Conservation (phyloP, 768 basidiomycete genomes). For the Lentinula boryana region DNA sequence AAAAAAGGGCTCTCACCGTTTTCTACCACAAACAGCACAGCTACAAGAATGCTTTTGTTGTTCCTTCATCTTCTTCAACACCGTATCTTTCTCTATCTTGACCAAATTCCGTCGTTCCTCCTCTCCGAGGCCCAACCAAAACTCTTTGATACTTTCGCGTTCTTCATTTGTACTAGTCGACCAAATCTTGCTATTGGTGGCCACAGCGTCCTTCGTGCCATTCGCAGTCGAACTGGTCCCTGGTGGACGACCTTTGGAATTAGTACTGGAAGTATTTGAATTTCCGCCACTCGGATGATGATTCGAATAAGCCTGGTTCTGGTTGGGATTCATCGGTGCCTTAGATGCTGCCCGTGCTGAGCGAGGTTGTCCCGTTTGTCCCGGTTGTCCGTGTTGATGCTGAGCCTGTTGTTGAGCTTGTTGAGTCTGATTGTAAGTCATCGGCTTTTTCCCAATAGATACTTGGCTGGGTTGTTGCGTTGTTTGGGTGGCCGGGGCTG, state of each 20-base stretch:
- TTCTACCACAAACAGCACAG: constrained; percentile 94
- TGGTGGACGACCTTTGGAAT: constrained; percentile 15
- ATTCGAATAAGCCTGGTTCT: constrained; percentile 32
- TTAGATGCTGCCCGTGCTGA: constrained; percentile 46
- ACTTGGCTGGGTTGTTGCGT: constrained; percentile 57
- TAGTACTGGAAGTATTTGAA: constrained; percentile 17
- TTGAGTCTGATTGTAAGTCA: constrained; percentile 57
- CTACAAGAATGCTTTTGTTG: constrained; percentile 95
- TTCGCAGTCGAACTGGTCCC: constrained; percentile 12
- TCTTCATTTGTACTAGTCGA: constrained; percentile 89
- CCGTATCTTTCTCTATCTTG: constrained; percentile 97
- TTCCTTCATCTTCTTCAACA: constrained; percentile 98
- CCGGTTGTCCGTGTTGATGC: constrained; percentile 16
- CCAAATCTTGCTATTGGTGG: constrained; percentile 84
- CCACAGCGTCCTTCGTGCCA: constrained; percentile 12
- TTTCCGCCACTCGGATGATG: constrained; percentile 34
- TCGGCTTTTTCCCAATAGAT: constrained; percentile 90
- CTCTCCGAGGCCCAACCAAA: constrained; percentile 93
- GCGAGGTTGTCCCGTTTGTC: constrained; percentile 14
- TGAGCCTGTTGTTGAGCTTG: constrained; percentile 23
- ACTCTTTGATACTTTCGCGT: constrained; percentile 95
- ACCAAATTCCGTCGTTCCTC: constrained; percentile 88
- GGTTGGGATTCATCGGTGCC: constrained; percentile 47
- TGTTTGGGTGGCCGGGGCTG: not conserved
- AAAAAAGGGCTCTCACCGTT: constrained; percentile 65